Evolutionary conservation across 192 early-diverging fungal genomes (phyloP), one percentile per base, ranked within the genome.

Genomic region (Podila horticola): DNA sequence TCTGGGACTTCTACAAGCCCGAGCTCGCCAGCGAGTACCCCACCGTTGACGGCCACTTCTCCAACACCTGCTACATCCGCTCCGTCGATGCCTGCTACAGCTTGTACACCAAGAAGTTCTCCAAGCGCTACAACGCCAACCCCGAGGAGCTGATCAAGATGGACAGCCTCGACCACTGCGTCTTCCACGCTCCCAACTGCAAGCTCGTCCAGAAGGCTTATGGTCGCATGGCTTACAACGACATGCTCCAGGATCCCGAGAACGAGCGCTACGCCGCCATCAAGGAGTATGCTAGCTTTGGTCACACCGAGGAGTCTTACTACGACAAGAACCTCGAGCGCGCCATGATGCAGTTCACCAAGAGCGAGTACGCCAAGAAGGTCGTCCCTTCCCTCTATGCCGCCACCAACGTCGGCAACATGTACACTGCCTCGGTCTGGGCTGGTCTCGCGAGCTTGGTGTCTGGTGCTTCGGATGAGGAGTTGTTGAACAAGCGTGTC

Each of bases 1-100:
- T 92, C 51, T 99, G 95, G 86, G 98, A 99, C 75, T 99, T 99
- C 71, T 99, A 98, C 92, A 99, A 99, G 93, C 97, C 98, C 67
- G 92, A 99, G 88, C 89, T 98, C 74, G 92, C 93, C 67, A 96
- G 94, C 67, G 98, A 99, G 86, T 99, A 95, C 88, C 98, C 98
- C 62, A 92, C 92, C 41, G 98, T 99, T 58, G 98, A 99, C 83
- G 98, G 98, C 9, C 94, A 95, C 38, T 92, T 97, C 59, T 95
- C 94, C 57, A 95, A 95, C 87, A 88, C 88, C 20, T 98, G 97
- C 86, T 99, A 98, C 83, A 86, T 96, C 69, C 92, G 90, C 58
- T 94, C 96, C 33, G 89, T 98, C 26, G 98, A 99, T 88, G 83
- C 88, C 59, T 93, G 93, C 73, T 99, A 98, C 86, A 73, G 83